phyloP scores from a whole-genome alignment of 768 basidiomycete species.

The Xerocomellus intermedius region DNA sequence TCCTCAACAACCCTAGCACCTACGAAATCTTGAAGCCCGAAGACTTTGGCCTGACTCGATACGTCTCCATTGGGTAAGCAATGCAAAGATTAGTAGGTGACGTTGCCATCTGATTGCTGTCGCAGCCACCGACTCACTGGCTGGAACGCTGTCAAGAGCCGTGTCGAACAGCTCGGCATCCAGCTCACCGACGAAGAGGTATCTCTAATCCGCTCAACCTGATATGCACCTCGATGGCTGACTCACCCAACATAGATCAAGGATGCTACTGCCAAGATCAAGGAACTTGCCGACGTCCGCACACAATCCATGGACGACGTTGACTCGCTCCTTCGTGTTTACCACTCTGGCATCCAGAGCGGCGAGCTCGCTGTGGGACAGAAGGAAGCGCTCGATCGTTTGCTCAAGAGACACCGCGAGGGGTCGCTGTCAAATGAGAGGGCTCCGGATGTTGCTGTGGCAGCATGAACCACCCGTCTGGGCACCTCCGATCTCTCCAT shows the following conservation, averaged over 20 bases:
- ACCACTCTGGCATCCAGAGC: slow-evolving; percentile 90
- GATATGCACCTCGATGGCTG: slow-evolving; percentile 1
- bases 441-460: background rate
- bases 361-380: slow-evolving; percentile 95
- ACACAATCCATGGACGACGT: slow-evolving; percentile 99
- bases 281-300: slow-evolving; percentile 97
- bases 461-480: slow-evolving; percentile 8
- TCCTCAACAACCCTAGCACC: slow-evolving; percentile 97
- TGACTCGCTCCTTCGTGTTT: slow-evolving; percentile 92
- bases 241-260: slow-evolving; percentile 60
- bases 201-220: background rate
- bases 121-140: slow-evolving; percentile 88
- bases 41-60: slow-evolving; percentile 96
- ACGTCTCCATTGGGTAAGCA: slow-evolving; percentile 90
- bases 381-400: slow-evolving; percentile 83
- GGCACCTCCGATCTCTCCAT: background rate
- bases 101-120: slow-evolving; percentile 4
- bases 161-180: slow-evolving; percentile 95
- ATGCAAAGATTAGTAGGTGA: background rate
- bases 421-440: slow-evolving; percentile 9
- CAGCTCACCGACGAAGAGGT: slow-evolving; percentile 88
- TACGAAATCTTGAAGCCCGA: slow-evolving; percentile 99
- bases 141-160: slow-evolving; percentile 99
- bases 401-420: slow-evolving; percentile 76
- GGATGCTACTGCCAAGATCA: slow-evolving; percentile 98